A percentile compares a stretch with the other conserved stretches of the same genome.
Conservation (phyloP, 1,284 basidiomycete species). For the Trichosporon sp. region DNA sequence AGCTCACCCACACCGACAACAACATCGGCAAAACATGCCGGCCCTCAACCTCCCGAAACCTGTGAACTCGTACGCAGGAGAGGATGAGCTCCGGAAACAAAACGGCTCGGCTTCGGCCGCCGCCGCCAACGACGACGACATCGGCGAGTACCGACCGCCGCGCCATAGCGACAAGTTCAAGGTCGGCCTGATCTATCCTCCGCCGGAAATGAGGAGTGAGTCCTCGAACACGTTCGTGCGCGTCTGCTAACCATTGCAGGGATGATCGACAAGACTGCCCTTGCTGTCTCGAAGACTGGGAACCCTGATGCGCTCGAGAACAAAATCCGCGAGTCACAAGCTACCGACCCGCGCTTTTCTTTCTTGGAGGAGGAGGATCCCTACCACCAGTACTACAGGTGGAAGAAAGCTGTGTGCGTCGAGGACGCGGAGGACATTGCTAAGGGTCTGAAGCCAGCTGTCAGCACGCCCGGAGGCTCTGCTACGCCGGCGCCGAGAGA, state of each 20-base stretch:
- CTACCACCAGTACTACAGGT: slow-evolving; percentile 93
- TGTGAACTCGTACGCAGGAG: slow-evolving; percentile 42
- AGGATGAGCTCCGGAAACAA: slow-evolving; percentile 38
- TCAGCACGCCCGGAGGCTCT: slow-evolving; percentile 10
- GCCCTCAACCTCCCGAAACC: slow-evolving; percentile 46
- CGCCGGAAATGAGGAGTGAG: slow-evolving; percentile 85
- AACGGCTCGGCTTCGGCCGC: slow-evolving; percentile 19
- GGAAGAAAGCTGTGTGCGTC: slow-evolving; percentile 65
- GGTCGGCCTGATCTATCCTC: slow-evolving; percentile 81
- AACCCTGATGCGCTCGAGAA: slow-evolving; percentile 87
- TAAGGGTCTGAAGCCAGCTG: slow-evolving; percentile 20
- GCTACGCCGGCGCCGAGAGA: slow-evolving; percentile 15
- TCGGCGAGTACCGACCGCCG: slow-evolving; percentile 40
- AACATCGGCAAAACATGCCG: slow-evolving; percentile 14
- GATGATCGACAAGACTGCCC: slow-evolving; percentile 93
- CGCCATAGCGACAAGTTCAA: slow-evolving; percentile 58
- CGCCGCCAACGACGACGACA: slow-evolving; percentile 23
- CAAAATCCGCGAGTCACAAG: slow-evolving; percentile 90
- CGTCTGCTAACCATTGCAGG: slow-evolving; percentile 51
- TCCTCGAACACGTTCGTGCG: slow-evolving; percentile 8
- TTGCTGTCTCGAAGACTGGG: slow-evolving; percentile 84
- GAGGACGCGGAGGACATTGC: slow-evolving; percentile 63
- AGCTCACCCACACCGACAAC: neutral
- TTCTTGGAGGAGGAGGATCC: slow-evolving; percentile 88
- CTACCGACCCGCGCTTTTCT: slow-evolving; percentile 90